Base-by-base conservation (phyloP, 768 basidiomycete species). In the Nidula microcarpa region DNA sequence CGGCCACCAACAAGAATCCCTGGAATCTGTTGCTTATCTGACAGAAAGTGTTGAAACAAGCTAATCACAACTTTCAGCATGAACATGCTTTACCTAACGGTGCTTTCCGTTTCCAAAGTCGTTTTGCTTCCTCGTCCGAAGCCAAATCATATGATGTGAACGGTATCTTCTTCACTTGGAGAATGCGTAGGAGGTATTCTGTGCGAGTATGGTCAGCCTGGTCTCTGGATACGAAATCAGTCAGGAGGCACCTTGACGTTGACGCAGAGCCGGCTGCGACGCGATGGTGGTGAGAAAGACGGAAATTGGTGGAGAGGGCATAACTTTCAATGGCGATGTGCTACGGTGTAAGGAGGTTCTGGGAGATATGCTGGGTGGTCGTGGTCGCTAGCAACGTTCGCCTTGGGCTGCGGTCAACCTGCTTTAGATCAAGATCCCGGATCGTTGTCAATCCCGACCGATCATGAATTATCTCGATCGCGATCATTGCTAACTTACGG, bases 241-340 rank as follows among this genome's bases (percentile, higher is more conserved):
- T 11, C 36, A 30, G 33, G 6, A 57, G 67, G 33, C 44, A 85
- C 91, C 90, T 81, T 94, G 91, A 23, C 89, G 84, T 60, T 87
- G 83, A 58, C 91, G 76, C 55, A 94, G 75, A 49, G 80, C 79
- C 1, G 88, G 83, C 63, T 91, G 87, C 47, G 89, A 89, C 2
- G 86, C 87, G 57, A 94, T 93, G 13, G 92, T 94, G n/a, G 92
- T 94, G 51, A 93, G 78, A 66, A 91, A 93, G 39, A 89, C 64
- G 60, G 88, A 82, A 54, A 94, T 86, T 6, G 91, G 91, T 5
- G 91, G 91, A n/a, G 90, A 82, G 50, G 85, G 77, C 87, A 89
- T 91, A 16, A 11, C 39, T 41, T 41, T 33, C n/a, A n/a, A n/a
- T n/a, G n/a, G n/a, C n/a, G n/a, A n/a, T 23, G 23, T 23, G 23